Evolutionary conservation across 345 rosid genomes (phyloP).

Genomic region (Linum lewisii): DNA sequence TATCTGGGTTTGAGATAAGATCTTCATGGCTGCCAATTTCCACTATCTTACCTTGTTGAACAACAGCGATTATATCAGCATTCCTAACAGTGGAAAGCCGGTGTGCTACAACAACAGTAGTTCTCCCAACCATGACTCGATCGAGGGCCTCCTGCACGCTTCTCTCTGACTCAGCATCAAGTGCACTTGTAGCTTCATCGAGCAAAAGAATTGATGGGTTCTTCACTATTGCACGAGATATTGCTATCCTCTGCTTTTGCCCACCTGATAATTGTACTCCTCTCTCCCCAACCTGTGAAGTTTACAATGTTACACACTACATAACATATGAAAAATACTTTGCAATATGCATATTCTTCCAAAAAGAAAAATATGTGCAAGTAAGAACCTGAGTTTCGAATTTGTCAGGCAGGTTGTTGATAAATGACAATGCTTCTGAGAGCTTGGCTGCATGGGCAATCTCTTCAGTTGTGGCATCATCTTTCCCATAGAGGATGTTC

Average conservation of each 20-base stretch:
- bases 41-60: constrained; percentile 66
- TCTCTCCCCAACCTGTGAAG: constrained; percentile 76
- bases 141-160: constrained; percentile 94
- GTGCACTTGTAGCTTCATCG: constrained; percentile 96
- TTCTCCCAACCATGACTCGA: constrained; percentile 89
- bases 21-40: constrained; percentile 89
- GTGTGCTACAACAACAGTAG: constrained; percentile 84
- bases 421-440: constrained; percentile 70
- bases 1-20: constrained; percentile 52
- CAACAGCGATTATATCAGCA: constrained; percentile 82
- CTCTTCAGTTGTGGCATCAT: constrained; percentile 61
- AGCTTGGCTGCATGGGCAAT: constrained; percentile 71
- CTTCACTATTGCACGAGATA: constrained; percentile 81
- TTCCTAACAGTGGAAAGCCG: constrained; percentile 84
- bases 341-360: neutral
- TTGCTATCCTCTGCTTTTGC: constrained; percentile 92
- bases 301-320: neutral
- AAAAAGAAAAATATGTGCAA: neutral
- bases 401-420: constrained; percentile 82
- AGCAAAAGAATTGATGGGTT: constrained; percentile 81
- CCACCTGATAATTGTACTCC: constrained; percentile 93
- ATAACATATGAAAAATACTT: neutral
- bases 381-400: constrained; percentile 77
- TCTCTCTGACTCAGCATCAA: constrained; percentile 90
- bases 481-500: constrained; percentile 87